Evolutionary conservation across 2,329 filamentous ascomycete genomes (phyloP), one percentile per base, ranked within the genome.

Genomic region (Paecilomyces variotii): DNA sequence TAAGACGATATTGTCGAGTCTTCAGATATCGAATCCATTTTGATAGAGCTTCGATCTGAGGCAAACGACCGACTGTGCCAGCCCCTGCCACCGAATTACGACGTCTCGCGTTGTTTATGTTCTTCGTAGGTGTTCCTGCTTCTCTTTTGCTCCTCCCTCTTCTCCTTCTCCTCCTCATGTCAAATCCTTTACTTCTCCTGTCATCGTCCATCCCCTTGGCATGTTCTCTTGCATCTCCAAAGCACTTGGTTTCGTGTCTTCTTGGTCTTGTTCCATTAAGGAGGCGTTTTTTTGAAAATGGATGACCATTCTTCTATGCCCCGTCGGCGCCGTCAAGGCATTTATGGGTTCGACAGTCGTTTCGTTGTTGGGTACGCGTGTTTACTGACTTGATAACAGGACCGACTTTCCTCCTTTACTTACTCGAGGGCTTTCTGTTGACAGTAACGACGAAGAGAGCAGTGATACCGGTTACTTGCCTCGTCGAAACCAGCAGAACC

Each of bases 291-390:
- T 7, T 56, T 27, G 45, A n/a, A 11, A 61, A 61, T 45, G 39
- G 39, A 45, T 60, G 61, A 52, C 27, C 50, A 58, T 25, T 30
- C 54, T 27, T 26, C 50, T 24, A 55, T 27, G 28, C 30, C 39
- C 56, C 51, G 39, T 54, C 34, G 9, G 30, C 56, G 57, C 57
- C 61, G 61, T 55, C 35, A 56, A 45, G 61, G 58, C 55, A 39
- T 52, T 45, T 61, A 59, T 58, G 57, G 62, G 62, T 64, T 60
- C 57, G 62, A 50, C 24, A 49, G 19, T 52, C 35, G 34, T 50
- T 30, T 32, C 34, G n/a, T 28, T 49, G 55, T 27, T 26, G 45
- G 12, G 12, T 26, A 24, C 6, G 6, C 11, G 19, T 50, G 26
- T 50, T 27, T 51, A 24, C 45, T 50, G 35, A 51, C 55, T 56